Base-by-base conservation (phyloP, 1,284 basidiomycete species). In the Ustilago bromivora region DNA sequence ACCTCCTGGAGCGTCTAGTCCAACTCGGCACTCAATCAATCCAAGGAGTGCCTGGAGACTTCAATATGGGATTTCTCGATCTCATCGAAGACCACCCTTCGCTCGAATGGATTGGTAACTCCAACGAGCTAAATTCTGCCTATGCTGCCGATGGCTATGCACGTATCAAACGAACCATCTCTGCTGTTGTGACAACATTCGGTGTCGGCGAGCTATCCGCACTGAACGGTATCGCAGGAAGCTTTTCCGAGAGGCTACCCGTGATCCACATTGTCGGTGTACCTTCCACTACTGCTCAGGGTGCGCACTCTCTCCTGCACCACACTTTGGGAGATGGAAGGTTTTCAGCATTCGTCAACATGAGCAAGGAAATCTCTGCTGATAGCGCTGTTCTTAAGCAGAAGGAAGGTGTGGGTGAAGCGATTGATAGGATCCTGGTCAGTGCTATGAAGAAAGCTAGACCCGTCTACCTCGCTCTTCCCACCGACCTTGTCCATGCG, bases 101-200 rank as follows among this genome's bases (percentile, higher is more conserved):
- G 11, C 91, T 98, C 51, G 88, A 93, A 28, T 98, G 96, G 96
- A 89, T 72, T 41, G 96, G 95, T 28, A 84, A 83, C 72, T 77
- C 82, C 13, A 94, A 95, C 86, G 94, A 86, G 89, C 78, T 85
- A 58, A 87, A 87, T 60, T 84, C 87, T 0, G 75, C 94, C 0
- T 97, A 97, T 85, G 94, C 94, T n/a, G 93, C 93, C 0, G 95
- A 98, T 84, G 96, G 95, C 23, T 97, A 97, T 84, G 93, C 95
- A 35, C 91, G 95, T 61, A 91, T 78, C 54, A 79, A 79, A 57
- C 49, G 57, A 17, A 78, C 71, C 28, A 32, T 78, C 36, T 56
- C 71, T n/a, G 74, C 76, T 63, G 41, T 75, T 0, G 80, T 84
- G 43, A 86, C 88, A 12, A 95, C 94, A 1, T 96, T 95, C 79